Evolutionary conservation across 257 asterid genomes (phyloP).

Genomic region (Fraxinus americana): DNA sequence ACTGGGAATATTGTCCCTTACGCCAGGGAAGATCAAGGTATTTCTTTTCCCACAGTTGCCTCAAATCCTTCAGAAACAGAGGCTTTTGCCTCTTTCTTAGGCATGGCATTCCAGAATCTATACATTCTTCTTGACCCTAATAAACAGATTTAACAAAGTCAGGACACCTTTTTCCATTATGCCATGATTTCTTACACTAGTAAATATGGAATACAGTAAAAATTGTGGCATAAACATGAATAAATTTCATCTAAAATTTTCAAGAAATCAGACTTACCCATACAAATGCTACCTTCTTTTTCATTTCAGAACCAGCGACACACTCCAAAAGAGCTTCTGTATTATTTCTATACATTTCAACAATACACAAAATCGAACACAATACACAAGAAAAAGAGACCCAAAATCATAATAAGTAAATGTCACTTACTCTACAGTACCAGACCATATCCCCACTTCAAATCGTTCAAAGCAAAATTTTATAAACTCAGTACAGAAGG

Average conservation of each 20-base stretch:
- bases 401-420: background rate
- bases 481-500: slow-evolving; percentile 54
- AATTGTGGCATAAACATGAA: background rate
- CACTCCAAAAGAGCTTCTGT: slow-evolving; percentile 35
- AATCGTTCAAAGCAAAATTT: slow-evolving; percentile 59
- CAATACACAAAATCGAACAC: background rate
- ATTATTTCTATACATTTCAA: slow-evolving; percentile 34
- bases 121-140: slow-evolving; percentile 58
- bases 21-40: slow-evolving; percentile 11
- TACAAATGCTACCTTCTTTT: slow-evolving; percentile 47
- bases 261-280: slow-evolving; percentile 42
- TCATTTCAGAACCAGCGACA: slow-evolving; percentile 38
- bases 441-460: slow-evolving; percentile 68
- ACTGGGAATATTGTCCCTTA: slow-evolving; percentile 40
- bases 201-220: no score
- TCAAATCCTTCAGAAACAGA: slow-evolving; percentile 50
- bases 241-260: background rate
- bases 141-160: background rate
- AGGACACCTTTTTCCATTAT: background rate
- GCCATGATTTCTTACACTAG: no score
- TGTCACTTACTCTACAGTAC: slow-evolving; percentile 47
- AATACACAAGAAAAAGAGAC: background rate
- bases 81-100: slow-evolving; percentile 42
- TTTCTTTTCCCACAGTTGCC: slow-evolving; percentile 40
- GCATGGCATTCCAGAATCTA: slow-evolving; percentile 38